These are phyloP conservation scores for Aschersonia sp. DNA, from an alignment of 2,329 filamentous ascomycete species.

Conservation along the genomic window DNA sequence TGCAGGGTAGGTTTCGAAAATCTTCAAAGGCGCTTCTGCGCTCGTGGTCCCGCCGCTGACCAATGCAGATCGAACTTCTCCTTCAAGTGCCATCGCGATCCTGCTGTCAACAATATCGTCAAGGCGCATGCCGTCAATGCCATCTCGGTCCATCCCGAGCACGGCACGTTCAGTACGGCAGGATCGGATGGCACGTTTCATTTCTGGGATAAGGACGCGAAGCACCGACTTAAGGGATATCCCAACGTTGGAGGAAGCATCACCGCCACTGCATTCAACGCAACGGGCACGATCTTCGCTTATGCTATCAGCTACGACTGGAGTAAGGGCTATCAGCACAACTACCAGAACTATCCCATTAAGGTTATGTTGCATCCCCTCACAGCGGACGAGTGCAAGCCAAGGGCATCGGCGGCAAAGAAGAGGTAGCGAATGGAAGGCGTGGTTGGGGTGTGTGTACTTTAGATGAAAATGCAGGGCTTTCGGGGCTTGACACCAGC, in stretches of 20 bases:
- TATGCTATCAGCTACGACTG: slow-evolving; percentile 94
- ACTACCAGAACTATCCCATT: slow-evolving; percentile 58
- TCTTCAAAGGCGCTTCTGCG: not conserved
- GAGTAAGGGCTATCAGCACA: slow-evolving; percentile 87
- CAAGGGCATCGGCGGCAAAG: slow-evolving; percentile 44
- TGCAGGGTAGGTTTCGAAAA: slow-evolving; percentile 37
- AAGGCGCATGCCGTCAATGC: slow-evolving; percentile 94
- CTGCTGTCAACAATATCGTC: slow-evolving; percentile 57
- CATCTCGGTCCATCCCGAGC: slow-evolving; percentile 91
- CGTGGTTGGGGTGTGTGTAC: not conserved
- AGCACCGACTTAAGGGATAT: slow-evolving; percentile 81
- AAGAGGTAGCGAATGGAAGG: slow-evolving; percentile 21
- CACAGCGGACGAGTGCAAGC: slow-evolving; percentile 45
- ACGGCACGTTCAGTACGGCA: slow-evolving; percentile 96
- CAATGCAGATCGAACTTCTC: slow-evolving; percentile 70
- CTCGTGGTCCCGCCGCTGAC: not conserved
- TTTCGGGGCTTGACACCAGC: too few species aligned
- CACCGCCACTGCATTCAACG: slow-evolving; percentile 81
- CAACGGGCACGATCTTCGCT: slow-evolving; percentile 68
- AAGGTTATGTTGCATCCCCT: slow-evolving; percentile 81
- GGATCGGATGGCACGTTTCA: slow-evolving; percentile 94
- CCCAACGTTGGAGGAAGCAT: slow-evolving; percentile 76
- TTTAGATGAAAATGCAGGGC: not conserved
- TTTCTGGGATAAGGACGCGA: slow-evolving; percentile 90
- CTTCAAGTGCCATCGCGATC: slow-evolving; percentile 95